Conservation (phyloP, 2,329 filamentous ascomycete species). For the Penicillium sp. region DNA sequence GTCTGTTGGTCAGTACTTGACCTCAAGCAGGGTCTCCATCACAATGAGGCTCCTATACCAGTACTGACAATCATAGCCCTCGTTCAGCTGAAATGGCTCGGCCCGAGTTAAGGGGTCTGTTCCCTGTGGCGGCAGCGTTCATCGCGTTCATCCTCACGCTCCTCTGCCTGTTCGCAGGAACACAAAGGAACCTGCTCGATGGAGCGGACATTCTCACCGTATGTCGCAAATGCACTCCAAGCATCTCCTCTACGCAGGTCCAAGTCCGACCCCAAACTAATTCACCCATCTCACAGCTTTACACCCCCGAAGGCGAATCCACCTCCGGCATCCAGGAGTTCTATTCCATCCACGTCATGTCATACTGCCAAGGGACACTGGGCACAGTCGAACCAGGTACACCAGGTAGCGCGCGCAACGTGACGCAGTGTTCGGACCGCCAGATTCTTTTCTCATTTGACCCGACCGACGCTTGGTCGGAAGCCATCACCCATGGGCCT, state of each 20-base stretch:
- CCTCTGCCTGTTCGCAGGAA: slow-evolving; percentile 62
- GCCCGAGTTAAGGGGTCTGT: slow-evolving; percentile 26
- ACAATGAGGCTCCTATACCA: neutral
- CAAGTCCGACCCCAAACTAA: neutral
- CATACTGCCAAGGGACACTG: slow-evolving; percentile 56
- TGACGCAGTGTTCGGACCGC: slow-evolving; percentile 55
- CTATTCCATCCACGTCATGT: slow-evolving; percentile 61
- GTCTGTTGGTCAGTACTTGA: neutral
- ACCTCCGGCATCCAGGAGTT: slow-evolving; percentile 59
- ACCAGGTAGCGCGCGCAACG: slow-evolving; percentile 42
- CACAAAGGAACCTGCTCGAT: slow-evolving; percentile 57
- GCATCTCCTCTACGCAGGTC: neutral
- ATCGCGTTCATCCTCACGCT: slow-evolving; percentile 59
- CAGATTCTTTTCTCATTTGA: slow-evolving; percentile 59
- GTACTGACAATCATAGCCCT: neutral
- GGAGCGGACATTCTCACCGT: slow-evolving; percentile 59
- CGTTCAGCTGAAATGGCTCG: neutral
- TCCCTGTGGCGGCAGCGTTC: slow-evolving; percentile 53
- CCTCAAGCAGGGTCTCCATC: neutral
- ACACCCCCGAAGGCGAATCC: slow-evolving; percentile 40
- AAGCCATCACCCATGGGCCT: slow-evolving; percentile 48
- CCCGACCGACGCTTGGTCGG: slow-evolving; percentile 51
- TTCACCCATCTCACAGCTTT: slow-evolving; percentile 30
- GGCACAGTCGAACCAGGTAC: slow-evolving; percentile 40
- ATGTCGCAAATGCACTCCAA: slow-evolving; percentile 17